phyloP scores from a whole-genome alignment of 164 flowering plant genomes.

The Chloranthus sessilifolius region DNA sequence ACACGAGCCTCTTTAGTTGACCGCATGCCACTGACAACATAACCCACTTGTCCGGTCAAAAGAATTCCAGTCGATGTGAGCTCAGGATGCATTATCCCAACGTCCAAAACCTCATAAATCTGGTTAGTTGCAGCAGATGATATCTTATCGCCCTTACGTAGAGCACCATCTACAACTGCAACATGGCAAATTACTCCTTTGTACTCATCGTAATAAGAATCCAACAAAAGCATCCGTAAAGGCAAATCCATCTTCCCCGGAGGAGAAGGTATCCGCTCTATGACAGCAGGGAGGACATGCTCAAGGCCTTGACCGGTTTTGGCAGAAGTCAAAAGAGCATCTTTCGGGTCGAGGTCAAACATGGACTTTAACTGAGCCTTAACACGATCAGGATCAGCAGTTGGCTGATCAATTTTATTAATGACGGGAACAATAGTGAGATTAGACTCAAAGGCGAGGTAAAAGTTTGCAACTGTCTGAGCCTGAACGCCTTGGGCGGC shows the following conservation, averaged over 20 bases:
- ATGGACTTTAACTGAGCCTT: constrained; percentile 84
- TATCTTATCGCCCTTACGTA: constrained; percentile 83
- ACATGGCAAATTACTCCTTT: constrained; percentile 98
- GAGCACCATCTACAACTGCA: constrained; percentile 89
- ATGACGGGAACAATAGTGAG: constrained; percentile 79
- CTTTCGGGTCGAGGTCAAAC: constrained; percentile 84
- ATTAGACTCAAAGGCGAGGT: constrained; percentile 92
- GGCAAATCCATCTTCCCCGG: constrained; percentile 60
- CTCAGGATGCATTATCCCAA: constrained; percentile 97
- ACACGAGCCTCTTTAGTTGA: constrained; percentile 94
- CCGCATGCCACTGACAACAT: constrained; percentile 91
- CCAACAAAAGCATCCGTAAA: constrained; percentile 87
- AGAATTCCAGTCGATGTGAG: constrained; percentile 79
- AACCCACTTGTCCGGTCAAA: constrained; percentile 93
- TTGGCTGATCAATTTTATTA: constrained; percentile 95
- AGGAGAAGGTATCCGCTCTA: constrained; percentile 90
- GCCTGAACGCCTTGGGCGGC: constrained; percentile 99
- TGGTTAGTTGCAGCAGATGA: constrained; percentile 82
- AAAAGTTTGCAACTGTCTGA: constrained; percentile 95
- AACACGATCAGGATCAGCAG: constrained; percentile 96
- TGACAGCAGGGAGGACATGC: constrained; percentile 89
- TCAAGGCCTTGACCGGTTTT: constrained; percentile 97
- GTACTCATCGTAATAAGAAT: constrained; percentile 94
- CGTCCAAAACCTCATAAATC: constrained; percentile 73
- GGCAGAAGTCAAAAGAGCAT: constrained; percentile 82